phyloP scores from a whole-genome alignment of 768 basidiomycete genomes.

The Dioszegia hungarica region DNA sequence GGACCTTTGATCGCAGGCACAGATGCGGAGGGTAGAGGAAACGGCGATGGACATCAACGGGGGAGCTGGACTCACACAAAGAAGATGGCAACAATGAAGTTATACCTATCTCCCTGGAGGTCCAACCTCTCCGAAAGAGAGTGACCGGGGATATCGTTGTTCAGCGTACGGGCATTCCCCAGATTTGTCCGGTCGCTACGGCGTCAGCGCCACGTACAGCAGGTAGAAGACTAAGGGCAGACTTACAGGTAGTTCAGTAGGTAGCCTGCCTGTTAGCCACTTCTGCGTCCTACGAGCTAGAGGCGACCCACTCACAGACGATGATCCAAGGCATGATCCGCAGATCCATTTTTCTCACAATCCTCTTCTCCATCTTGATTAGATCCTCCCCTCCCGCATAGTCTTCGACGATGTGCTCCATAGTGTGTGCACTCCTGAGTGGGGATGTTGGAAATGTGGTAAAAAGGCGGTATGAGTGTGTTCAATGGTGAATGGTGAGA shows the following conservation, averaged over 20 bases:
- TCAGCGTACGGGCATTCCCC: slow-evolving; percentile 24
- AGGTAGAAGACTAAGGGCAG: too few species aligned
- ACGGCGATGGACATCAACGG: too few species aligned
- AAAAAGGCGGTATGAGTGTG: too few species aligned
- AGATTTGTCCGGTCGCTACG: slow-evolving; percentile 7
- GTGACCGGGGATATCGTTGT: slow-evolving; percentile 32
- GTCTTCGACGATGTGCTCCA: not conserved
- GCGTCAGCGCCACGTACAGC: not conserved
- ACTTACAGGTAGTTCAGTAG: slow-evolving; percentile 11
- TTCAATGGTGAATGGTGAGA: too few species aligned
- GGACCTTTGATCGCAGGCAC: too few species aligned
- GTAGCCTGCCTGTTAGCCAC: not conserved
- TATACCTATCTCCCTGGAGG: slow-evolving; percentile 25
- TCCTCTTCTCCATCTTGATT: slow-evolving; percentile 5
- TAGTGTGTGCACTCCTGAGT: too few species aligned
- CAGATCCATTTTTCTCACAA: slow-evolving; percentile 8
- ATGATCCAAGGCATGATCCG: slow-evolving; percentile 9
- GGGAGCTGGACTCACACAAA: slow-evolving; percentile 27
- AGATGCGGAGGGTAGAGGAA: too few species aligned
- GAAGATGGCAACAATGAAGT: slow-evolving; percentile 33
- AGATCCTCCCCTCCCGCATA: not conserved
- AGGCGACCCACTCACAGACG: not conserved
- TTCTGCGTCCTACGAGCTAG: not conserved
- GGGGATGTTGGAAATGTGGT: too few species aligned
- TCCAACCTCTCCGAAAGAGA: slow-evolving; percentile 27